phyloP scores from a whole-genome alignment of 495 filamentous ascomycete species.

The Margaritispora aquatica region DNA sequence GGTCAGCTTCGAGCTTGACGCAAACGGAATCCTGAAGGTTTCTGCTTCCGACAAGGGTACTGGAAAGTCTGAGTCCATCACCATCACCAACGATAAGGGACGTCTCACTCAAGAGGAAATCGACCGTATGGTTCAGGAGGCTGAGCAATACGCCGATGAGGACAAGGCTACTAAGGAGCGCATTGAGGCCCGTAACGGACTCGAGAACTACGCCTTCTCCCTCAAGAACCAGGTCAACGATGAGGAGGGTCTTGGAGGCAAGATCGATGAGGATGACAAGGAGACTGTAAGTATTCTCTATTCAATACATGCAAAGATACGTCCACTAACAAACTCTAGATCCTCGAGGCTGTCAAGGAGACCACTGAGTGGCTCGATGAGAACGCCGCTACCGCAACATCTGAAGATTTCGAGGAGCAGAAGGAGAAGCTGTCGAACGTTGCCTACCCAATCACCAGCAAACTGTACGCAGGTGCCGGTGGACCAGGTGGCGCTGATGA shows the following conservation, averaged over 20 bases:
- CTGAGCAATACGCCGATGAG: conserved; percentile 97
- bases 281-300: conserved; percentile 60
- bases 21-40: conserved; percentile 97
- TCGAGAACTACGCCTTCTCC: conserved; percentile 95
- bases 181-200: conserved; percentile 90
- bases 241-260: conserved; percentile 91
- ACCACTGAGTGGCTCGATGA: conserved; percentile 96
- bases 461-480: conserved; percentile 67
- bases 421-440: conserved; percentile 97
- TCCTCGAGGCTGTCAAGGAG: conserved; percentile 96
- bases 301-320: neutral
- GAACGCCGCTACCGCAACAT: conserved; percentile 77
- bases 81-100: conserved; percentile 98
- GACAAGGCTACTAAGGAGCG: conserved; percentile 94
- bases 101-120: conserved; percentile 94
- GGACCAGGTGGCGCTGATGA: conserved; percentile 56
- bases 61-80: conserved; percentile 92
- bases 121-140: conserved; percentile 95
- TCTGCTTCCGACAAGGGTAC: conserved; percentile 94
- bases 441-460: conserved; percentile 98
- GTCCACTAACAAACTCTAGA: conserved; percentile 37
- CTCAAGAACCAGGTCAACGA: conserved; percentile 99
- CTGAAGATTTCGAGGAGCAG: conserved; percentile 98
- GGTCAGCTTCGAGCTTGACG: conserved; percentile 94
- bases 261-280: conserved; percentile 99